A percentile compares a stretch with the other conserved stretches of the same genome.
phyloP scores from a whole-genome alignment of 2,329 filamentous ascomycete species.

The Nemania sp. region DNA sequence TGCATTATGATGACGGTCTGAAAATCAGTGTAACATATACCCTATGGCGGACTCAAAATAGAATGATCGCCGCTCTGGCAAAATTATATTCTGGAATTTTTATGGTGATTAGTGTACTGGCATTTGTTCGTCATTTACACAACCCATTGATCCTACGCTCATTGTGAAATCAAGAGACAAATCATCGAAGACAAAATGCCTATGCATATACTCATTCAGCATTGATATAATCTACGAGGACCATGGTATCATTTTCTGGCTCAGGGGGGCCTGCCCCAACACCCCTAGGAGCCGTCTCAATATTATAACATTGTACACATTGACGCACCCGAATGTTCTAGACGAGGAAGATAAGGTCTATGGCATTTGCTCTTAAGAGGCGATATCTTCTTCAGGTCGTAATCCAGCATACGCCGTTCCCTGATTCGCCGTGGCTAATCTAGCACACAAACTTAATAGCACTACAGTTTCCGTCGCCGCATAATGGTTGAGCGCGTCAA shows the following conservation, averaged over 20 bases:
- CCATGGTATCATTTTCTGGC: neutral
- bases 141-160: neutral
- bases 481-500: slow-evolving; percentile 95
- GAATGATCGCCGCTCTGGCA: slow-evolving; percentile 12
- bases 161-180: neutral
- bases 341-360: too few species aligned
- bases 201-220: slow-evolving; percentile 1
- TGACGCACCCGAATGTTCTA: too few species aligned
- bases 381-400: slow-evolving; percentile 60
- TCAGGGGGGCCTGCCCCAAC: neutral
- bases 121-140: too few species aligned
- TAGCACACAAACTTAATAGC: slow-evolving; percentile 81
- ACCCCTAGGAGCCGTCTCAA: neutral
- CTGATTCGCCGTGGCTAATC: slow-evolving; percentile 80
- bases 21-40: neutral
- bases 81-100: too few species aligned
- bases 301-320: neutral
- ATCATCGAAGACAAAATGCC: neutral
- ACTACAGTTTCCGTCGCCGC: slow-evolving; percentile 97
- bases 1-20: neutral
- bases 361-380: slow-evolving; percentile 23
- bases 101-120: too few species aligned
- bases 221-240: slow-evolving; percentile 7
- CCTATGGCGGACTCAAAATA: neutral
- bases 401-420: slow-evolving; percentile 67